Conservation (phyloP, 1,284 basidiomycete species). For the Irpex rosettiformis region DNA sequence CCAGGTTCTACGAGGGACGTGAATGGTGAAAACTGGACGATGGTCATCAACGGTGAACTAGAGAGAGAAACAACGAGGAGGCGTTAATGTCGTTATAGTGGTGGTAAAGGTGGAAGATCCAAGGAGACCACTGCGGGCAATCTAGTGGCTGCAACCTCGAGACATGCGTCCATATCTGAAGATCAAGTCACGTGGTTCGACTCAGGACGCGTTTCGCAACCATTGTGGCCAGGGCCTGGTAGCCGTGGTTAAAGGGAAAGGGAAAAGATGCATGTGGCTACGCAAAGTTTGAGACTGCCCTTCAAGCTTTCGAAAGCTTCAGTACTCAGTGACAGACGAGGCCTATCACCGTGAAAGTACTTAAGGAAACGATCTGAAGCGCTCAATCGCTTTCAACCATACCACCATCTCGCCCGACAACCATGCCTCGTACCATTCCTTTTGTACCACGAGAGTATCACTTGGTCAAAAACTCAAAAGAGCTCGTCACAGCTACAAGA, state of each 20-base stretch:
- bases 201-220: neutral
- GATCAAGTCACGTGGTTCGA: neutral
- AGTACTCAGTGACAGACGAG: neutral
- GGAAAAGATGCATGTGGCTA: neutral
- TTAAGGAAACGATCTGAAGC: neutral
- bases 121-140: neutral
- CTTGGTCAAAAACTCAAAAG: neutral
- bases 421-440: neutral
- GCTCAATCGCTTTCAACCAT: neutral
- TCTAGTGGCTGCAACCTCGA: neutral
- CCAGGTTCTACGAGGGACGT: constrained; percentile 84
- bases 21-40: constrained; percentile 87
- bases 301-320: too few species aligned
- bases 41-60: constrained; percentile 34
- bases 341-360: neutral
- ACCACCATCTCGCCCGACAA: neutral
- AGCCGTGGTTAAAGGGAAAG: neutral
- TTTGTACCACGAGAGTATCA: neutral
- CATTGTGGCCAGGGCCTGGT: neutral
- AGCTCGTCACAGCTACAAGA: constrained; percentile 3
- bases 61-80: neutral
- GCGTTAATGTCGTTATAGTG: neutral
- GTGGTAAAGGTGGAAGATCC: constrained; percentile 1
- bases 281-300: too few species aligned
- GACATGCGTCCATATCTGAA: neutral